These are phyloP conservation scores for Serendipita indica DNA, from an alignment of 768 basidiomycete genomes.

Conservation along the genomic window DNA sequence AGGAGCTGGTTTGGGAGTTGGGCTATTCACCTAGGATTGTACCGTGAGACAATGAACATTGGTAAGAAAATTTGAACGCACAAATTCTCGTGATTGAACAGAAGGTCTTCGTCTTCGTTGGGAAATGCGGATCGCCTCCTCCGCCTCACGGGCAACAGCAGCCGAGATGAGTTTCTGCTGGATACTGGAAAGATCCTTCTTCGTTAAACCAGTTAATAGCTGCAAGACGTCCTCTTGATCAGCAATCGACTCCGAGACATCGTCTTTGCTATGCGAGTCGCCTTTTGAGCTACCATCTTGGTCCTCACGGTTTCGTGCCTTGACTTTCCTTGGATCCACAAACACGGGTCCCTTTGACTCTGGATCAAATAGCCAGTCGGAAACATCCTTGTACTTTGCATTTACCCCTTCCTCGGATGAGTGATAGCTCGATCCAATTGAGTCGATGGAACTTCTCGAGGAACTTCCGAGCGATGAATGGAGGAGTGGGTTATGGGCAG, in stretches of 20 bases:
- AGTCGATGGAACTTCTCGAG: slow-evolving; percentile 66
- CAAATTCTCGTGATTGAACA: slow-evolving; percentile 7
- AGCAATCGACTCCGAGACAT: slow-evolving; percentile 10
- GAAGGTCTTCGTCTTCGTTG: slow-evolving; percentile 6
- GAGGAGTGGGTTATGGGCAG: slow-evolving; percentile 33
- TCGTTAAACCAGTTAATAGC: slow-evolving; percentile 47
- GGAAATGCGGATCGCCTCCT: slow-evolving; percentile 4
- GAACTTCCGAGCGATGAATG: slow-evolving; percentile 59
- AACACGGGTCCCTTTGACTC: slow-evolving; percentile 5
- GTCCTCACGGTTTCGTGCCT: slow-evolving; percentile 34
- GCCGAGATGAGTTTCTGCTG: slow-evolving; percentile 63
- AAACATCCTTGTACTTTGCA: slow-evolving; percentile 26
- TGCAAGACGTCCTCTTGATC: slow-evolving; percentile 39
- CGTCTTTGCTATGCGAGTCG: slow-evolving; percentile 27
- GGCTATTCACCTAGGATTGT: not conserved
- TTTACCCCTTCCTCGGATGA: slow-evolving; percentile 51
- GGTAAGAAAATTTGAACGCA: not conserved
- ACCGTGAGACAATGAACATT: not conserved
- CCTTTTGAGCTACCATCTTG: slow-evolving; percentile 21
- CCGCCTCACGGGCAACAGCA: slow-evolving; percentile 23
- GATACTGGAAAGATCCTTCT: slow-evolving; percentile 51
- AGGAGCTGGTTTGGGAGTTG: not conserved
- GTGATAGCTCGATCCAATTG: slow-evolving; percentile 73
- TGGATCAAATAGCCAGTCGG: slow-evolving; percentile 6
- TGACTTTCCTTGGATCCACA: slow-evolving; percentile 1